A percentile compares a stretch with the other conserved stretches of the same genome.
Evolutionary conservation across 1,284 basidiomycete species (phyloP).

Genomic region (Ceratobasidium sp.): DNA sequence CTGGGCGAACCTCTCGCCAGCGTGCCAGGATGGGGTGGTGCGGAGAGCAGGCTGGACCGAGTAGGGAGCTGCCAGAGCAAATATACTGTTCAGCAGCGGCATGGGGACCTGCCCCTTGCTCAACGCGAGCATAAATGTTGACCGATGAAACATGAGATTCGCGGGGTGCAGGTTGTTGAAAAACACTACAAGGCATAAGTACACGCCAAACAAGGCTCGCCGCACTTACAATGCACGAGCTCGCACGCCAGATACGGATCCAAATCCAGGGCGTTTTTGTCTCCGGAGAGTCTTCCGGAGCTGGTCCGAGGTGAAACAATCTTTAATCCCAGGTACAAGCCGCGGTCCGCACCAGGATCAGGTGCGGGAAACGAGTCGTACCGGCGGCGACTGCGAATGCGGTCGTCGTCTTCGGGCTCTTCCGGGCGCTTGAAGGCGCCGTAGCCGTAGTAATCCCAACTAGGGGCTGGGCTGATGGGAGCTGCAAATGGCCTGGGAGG

Average conservation of each 20-base stretch:
- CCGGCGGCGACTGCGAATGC: constrained; percentile 3
- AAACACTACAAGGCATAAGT: constrained; percentile 60
- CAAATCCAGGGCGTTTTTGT: constrained; percentile 46
- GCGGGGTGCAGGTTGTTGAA: constrained; percentile 75
- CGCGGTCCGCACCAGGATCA: constrained; percentile 9
- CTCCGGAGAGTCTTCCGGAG: constrained; percentile 27
- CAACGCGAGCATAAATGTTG: constrained; percentile 69
- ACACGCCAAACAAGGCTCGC: constrained; percentile 20
- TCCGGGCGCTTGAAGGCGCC: not conserved
- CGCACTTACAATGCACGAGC: constrained; percentile 69
- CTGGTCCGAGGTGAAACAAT: constrained; percentile 18
- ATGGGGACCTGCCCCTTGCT: constrained; percentile 67
- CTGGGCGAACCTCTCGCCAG: constrained; percentile 72
- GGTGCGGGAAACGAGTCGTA: constrained; percentile 37
- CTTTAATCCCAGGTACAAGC: constrained; percentile 28
- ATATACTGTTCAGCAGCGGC: constrained; percentile 67
- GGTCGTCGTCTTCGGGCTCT: constrained; percentile 1
- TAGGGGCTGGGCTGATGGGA: constrained; percentile 20
- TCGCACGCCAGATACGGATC: constrained; percentile 71
- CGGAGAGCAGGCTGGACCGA: constrained; percentile 69
- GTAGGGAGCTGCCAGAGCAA: constrained; percentile 74
- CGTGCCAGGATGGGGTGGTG: constrained; percentile 63
- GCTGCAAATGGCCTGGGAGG: constrained; percentile 34
- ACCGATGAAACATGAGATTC: constrained; percentile 73
- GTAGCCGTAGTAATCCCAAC: constrained; percentile 27